These are phyloP conservation scores for Aaosphaeria pasadenensis DNA, from an alignment of 2,329 filamentous ascomycete species.

Conservation along the genomic window DNA sequence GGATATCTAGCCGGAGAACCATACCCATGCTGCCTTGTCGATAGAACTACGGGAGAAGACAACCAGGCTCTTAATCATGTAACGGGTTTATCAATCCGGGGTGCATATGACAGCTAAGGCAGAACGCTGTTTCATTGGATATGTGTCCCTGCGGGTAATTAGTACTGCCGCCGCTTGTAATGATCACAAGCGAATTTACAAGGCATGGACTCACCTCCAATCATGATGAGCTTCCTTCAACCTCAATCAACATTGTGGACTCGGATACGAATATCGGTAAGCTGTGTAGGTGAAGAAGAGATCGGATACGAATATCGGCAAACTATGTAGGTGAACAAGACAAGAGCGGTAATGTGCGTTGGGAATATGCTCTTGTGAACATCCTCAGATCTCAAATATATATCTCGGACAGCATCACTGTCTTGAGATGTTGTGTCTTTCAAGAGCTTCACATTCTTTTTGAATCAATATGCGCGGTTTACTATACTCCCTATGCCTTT, in stretches of 20 bases:
- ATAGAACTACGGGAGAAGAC: too few relatives aligned
- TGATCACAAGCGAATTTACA: background rate
- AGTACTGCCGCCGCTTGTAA: slow-evolving; percentile 7
- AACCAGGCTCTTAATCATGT: background rate
- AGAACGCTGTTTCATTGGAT: slow-evolving; percentile 2
- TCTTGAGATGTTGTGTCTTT: slow-evolving; percentile 1
- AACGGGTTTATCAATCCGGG: background rate
- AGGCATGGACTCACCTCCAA: background rate
- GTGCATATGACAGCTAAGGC: slow-evolving; percentile 1
- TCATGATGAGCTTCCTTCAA: slow-evolving; percentile 5
- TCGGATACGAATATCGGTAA: slow-evolving; percentile 6
- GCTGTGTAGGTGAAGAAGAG: slow-evolving; percentile 1
- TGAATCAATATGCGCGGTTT: slow-evolving; percentile 5
- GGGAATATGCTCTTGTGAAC: background rate
- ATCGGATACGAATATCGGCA: slow-evolving; percentile 5
- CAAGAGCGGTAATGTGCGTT: slow-evolving; percentile 3
- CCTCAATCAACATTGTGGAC: background rate
- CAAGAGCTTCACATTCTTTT: slow-evolving; percentile 1
- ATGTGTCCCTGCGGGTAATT: slow-evolving; percentile 4
- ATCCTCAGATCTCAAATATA: slow-evolving; percentile 1
- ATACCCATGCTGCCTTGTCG: too few relatives aligned
- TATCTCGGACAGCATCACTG: slow-evolving; percentile 1
- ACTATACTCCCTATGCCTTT: slow-evolving; percentile 6
- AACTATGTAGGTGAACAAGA: slow-evolving; percentile 1
- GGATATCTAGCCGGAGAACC: too few relatives aligned